Conservation (phyloP, 805 yeast species). For the Phaffomyces thermotolerans region DNA sequence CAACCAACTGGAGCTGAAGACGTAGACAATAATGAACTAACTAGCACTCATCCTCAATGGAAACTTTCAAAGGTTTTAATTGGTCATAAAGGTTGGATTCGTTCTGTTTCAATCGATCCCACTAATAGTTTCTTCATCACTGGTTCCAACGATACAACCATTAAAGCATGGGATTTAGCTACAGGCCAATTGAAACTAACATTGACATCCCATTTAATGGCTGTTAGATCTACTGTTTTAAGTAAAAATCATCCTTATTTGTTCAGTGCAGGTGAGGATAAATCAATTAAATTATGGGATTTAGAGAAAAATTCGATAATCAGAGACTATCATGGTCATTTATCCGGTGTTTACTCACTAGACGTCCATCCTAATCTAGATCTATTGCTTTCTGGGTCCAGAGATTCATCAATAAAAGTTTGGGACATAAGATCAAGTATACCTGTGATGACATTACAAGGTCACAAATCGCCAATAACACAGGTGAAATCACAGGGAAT, state of each 20-base stretch:
- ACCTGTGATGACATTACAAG: slow-evolving; percentile 69
- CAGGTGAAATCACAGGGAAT: slow-evolving; percentile 58
- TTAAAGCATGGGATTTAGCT: slow-evolving; percentile 88
- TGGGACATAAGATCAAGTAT: slow-evolving; percentile 89
- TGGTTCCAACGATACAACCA: slow-evolving; percentile 83
- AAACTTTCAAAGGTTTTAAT: slow-evolving; percentile 62
- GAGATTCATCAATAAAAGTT: slow-evolving; percentile 78
- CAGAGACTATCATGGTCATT: slow-evolving; percentile 89
- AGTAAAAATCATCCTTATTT: slow-evolving; percentile 78
- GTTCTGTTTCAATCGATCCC: slow-evolving; percentile 77
- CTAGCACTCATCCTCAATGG: slow-evolving; percentile 54
- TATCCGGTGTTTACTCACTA: slow-evolving; percentile 79
- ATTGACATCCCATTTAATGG: slow-evolving; percentile 86
- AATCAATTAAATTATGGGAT: slow-evolving; percentile 93
- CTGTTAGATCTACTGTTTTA: slow-evolving; percentile 68
- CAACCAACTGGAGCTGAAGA: neutral
- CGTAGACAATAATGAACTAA: neutral
- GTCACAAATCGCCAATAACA: slow-evolving; percentile 74
- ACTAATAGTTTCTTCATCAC: slow-evolving; percentile 87
- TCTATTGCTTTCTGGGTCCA: slow-evolving; percentile 76
- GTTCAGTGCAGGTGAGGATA: slow-evolving; percentile 91
- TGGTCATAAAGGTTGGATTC: slow-evolving; percentile 93
- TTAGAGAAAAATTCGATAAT: slow-evolving; percentile 75
- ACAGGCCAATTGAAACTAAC: slow-evolving; percentile 63
- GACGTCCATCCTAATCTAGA: slow-evolving; percentile 86